These are phyloP conservation scores for Cyclotella kingstonii DNA, from an alignment of 108 stramenopile genomes.

Conservation along the genomic window DNA sequence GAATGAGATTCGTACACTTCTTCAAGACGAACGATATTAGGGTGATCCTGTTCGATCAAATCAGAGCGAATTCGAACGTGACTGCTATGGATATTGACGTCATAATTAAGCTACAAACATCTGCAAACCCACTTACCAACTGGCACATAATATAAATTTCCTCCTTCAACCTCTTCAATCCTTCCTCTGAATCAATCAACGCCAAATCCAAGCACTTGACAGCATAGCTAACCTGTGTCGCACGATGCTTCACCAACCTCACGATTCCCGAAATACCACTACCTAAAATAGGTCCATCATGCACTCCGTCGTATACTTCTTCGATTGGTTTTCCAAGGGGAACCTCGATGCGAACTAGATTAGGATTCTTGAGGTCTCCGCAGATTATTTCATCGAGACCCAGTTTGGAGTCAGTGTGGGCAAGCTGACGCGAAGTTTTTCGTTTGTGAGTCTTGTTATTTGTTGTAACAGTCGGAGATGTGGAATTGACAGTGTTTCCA, in stretches of 20 bases:
- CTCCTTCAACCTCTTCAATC: conserved; percentile 71
- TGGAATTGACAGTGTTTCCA: neutral
- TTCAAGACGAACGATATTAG: conserved; percentile 82
- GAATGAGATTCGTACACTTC: conserved; percentile 82
- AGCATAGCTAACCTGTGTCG: conserved; percentile 73
- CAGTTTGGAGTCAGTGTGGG: conserved; percentile 34
- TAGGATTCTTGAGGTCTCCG: conserved; percentile 40
- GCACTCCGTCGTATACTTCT: conserved; percentile 84
- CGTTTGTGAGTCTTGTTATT: neutral
- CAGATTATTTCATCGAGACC: conserved; percentile 35
- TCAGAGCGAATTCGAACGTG: neutral
- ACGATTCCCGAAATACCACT: conserved; percentile 81
- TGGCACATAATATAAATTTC: conserved; percentile 91
- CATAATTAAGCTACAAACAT: neutral
- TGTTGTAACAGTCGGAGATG: neutral
- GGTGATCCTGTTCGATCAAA: conserved; percentile 62
- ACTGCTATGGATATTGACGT: neutral
- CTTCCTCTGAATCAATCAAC: conserved; percentile 70
- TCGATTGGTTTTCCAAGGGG: conserved; percentile 88
- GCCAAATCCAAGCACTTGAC: conserved; percentile 85
- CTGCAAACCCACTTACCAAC: conserved; percentile 36
- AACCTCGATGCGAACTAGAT: conserved; percentile 82
- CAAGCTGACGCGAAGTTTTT: conserved; percentile 19
- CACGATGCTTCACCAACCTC: conserved; percentile 66
- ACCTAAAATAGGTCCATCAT: conserved; percentile 79